Percentiles rank a stretch among this genome's conserved stretches.
These are phyloP conservation scores for Periconia sp. DNA, from an alignment of 2,329 filamentous ascomycete species.

Conservation along the genomic window DNA sequence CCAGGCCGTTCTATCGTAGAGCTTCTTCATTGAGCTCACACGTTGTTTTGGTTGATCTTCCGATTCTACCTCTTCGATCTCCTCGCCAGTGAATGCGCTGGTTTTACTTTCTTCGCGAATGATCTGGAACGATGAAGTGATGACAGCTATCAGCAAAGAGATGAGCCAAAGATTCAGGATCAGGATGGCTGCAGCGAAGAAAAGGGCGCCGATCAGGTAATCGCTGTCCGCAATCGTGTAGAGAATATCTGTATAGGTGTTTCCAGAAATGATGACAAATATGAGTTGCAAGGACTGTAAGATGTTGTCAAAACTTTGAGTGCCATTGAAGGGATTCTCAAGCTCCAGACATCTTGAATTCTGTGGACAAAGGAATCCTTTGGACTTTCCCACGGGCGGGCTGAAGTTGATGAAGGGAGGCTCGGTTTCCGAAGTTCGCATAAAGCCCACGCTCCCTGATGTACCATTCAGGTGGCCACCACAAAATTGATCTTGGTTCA, in stretches of 20 bases:
- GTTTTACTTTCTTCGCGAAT: slow-evolving; percentile 94
- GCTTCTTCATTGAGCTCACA: slow-evolving; percentile 61
- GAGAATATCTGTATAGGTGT: slow-evolving; percentile 93
- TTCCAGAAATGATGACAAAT: slow-evolving; percentile 97
- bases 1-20: slow-evolving; percentile 73
- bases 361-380: slow-evolving; percentile 85
- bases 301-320: slow-evolving; percentile 94
- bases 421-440: too few species aligned
- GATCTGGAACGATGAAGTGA: slow-evolving; percentile 97
- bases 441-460: slow-evolving; percentile 64
- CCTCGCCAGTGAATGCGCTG: slow-evolving; percentile 84
- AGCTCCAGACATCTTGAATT: slow-evolving; percentile 83
- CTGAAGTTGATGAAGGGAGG: too few species aligned
- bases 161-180: slow-evolving; percentile 96
- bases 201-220: slow-evolving; percentile 82
- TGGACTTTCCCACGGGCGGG: slow-evolving; percentile 51
- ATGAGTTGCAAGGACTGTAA: slow-evolving; percentile 88
- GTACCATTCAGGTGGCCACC: slow-evolving; percentile 72
- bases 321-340: slow-evolving; percentile 76
- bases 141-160: slow-evolving; percentile 92
- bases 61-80: slow-evolving; percentile 48
- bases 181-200: slow-evolving; percentile 71
- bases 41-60: slow-evolving; percentile 43
- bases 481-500: slow-evolving; percentile 70
- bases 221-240: slow-evolving; percentile 93